Base-by-base conservation (phyloP, 345 rosid genomes). In the Moricandia moricandioides region DNA sequence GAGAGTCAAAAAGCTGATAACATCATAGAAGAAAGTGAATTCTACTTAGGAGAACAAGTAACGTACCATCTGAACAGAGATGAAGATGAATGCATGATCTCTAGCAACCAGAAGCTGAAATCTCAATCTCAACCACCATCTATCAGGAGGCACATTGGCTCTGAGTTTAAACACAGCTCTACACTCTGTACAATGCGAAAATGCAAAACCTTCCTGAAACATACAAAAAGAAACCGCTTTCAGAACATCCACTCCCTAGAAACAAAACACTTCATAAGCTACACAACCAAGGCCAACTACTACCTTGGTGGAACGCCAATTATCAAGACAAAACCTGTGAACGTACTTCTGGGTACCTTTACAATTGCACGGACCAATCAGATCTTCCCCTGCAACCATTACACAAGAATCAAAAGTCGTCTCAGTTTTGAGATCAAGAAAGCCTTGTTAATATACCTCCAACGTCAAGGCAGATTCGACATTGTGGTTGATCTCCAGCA, bases 141-240 rank as follows among this genome's bases (percentile, higher is more conserved):
- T 88, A 70, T 96, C 98, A 71, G 98, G 79, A 58, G 99, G 99
- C 43, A 91, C 92, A 84, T 96, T 92, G 63, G 97, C 96, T 63
- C 99, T 88, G 74, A 96, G 85, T 81, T 91, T 73, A 80, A 96
- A 96, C 73, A 84, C 74, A 8, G 96, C 98, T 80, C 97, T 86
- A 88, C 99, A 96, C 79, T 96, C 99, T 65, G 99, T 92, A 83
- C 99, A 96, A 82, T 96, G 99, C 65, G 98, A 89, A 86, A 96
- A 96, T 73, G 99, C 99, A 88, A 92, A 96, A 66, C 99, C 99
- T 88, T 96, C 99, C 99, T 96, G 87, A 64, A 71, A 83, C 59
- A 74, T 21, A 21, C 24, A 6, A 7, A 54, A 47, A 49, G 4
- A 55, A 26, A 39, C 64, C 26, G 31, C 10, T 43, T 29, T 66